Evolutionary conservation across 140 eudicot genomes (phyloP).

Genomic region (Ambrosia hybrid): DNA sequence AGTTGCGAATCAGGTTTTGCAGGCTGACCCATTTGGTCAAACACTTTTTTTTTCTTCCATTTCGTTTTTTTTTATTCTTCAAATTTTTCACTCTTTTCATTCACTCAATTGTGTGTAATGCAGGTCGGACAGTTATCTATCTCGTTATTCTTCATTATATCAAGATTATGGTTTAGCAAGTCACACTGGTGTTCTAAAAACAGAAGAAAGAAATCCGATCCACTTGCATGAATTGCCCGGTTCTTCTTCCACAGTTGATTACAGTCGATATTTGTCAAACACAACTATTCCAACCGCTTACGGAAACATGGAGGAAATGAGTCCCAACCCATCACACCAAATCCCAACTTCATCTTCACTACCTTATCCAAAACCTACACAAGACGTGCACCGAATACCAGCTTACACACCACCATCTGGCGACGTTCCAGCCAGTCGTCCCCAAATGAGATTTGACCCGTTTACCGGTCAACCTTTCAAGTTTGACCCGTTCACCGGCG

Average conservation of each 20-base stretch:
- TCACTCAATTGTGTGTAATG: constrained; percentile 22
- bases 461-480: constrained; percentile 89
- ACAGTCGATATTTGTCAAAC: constrained; percentile 26
- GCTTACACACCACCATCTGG: constrained; percentile 15
- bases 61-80: not conserved
- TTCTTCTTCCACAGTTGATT: constrained; percentile 34
- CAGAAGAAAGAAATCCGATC: constrained; percentile 43
- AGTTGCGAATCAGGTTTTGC: not conserved
- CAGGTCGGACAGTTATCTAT: constrained; percentile 50
- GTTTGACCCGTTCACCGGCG: constrained; percentile 95
- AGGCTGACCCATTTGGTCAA: not conserved
- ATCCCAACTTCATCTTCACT: constrained; percentile 37
- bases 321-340: constrained; percentile 39
- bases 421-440: constrained; percentile 21
- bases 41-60: not conserved
- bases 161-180: constrained; percentile 50
- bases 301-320: constrained; percentile 50
- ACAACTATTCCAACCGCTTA: constrained; percentile 25
- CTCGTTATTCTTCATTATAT: constrained; percentile 49
- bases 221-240: constrained; percentile 39
- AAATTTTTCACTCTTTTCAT: not conserved
- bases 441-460: constrained; percentile 87
- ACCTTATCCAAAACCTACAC: constrained; percentile 36
- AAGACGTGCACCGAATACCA: constrained; percentile 36
- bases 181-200: constrained; percentile 35